Base-by-base conservation (phyloP, 805 yeast genomes). In the Torulaspora delbrueckii region DNA sequence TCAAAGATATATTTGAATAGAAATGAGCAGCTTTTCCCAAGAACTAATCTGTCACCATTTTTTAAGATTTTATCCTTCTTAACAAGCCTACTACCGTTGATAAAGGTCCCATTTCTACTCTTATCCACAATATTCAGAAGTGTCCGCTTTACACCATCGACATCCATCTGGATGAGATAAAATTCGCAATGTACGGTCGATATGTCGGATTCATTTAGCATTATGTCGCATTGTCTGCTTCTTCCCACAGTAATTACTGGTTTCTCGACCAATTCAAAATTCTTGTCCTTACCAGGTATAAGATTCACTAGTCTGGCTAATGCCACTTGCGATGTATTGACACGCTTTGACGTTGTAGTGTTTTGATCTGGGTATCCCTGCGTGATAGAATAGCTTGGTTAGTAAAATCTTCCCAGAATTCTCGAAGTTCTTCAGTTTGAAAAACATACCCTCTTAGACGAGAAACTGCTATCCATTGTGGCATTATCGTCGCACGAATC, bases 151-250 rank as follows among this genome's bases (percentile, higher is more conserved):
- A 45, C 51, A 14, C 68, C 69, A 30, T 65, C 67, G 2, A 66
- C 56, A 18, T 65, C 60, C 52, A 70, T 60, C 44, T 68, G 57
- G 42, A 77, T 66, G 4, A 75, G 62, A 2, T 73, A 62, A 8
- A 84, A 60, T 44, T 73, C 74, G 54, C 86, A 80, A 58, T 84
- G 91, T 25, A 70, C 68, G 0, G 86, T 78, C 0, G 89, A 83
- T 7, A 83, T 79, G 54, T 84, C 89, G 0, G 68, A 63, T 8
- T 79, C 82, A n/a, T 55, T 47, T 3, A 84, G 62, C 3, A 68
- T 65, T 10, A 82, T 61, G 51, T 82, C 86, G 60, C 86, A 80
- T 8, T 76, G 66, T 40, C 81, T 71, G 56, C 84, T 78, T 47
- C 86, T 69, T 1, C 86, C 86, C 4, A 78, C 63, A 0, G 64